phyloP scores from a whole-genome alignment of 441 rosid genomes.

The Adansonia grandidieri region DNA sequence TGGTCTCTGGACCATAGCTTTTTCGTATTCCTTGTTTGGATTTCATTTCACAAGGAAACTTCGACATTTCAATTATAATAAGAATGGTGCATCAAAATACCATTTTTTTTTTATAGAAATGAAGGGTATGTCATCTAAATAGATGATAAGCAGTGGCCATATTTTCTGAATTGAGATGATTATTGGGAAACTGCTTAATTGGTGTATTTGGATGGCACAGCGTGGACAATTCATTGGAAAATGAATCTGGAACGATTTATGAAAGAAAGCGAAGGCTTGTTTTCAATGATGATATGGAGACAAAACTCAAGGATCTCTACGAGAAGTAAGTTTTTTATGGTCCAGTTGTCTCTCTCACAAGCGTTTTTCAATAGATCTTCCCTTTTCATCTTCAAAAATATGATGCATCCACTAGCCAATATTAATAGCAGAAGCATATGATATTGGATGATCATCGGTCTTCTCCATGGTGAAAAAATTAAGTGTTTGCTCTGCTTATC shows the following conservation, averaged over 20 bases:
- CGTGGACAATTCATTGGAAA: constrained; percentile 42
- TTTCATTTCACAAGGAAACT: neutral
- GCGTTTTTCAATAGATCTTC: constrained; percentile 1
- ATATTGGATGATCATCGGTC: neutral
- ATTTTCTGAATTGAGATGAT: constrained; percentile 11
- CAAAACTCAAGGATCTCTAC: constrained; percentile 67
- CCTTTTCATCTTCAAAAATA: neutral
- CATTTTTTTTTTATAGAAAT: neutral
- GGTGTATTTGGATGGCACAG: constrained; percentile 46
- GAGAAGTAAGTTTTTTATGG: constrained; percentile 60
- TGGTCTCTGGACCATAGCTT: neutral
- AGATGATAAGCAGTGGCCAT: neutral
- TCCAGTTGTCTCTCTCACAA: constrained; percentile 2
- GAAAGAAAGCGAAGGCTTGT: constrained; percentile 70
- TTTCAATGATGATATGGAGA: constrained; percentile 65
- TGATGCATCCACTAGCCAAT: neutral
- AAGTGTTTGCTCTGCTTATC: constrained; percentile 20
- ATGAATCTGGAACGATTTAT: constrained; percentile 46
- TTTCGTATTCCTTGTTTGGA: neutral
- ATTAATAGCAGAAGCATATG: constrained; percentile 7
- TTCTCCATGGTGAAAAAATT: constrained; percentile 17
- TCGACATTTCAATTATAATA: neutral
- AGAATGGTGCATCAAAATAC: neutral
- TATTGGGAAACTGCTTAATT: constrained; percentile 21
- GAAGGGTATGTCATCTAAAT: constrained; percentile 7